Evolutionary conservation across 345 rosid species (phyloP), one percentile per base, ranked within the genome.

Genomic region (Lumnitzera racemosa): DNA sequence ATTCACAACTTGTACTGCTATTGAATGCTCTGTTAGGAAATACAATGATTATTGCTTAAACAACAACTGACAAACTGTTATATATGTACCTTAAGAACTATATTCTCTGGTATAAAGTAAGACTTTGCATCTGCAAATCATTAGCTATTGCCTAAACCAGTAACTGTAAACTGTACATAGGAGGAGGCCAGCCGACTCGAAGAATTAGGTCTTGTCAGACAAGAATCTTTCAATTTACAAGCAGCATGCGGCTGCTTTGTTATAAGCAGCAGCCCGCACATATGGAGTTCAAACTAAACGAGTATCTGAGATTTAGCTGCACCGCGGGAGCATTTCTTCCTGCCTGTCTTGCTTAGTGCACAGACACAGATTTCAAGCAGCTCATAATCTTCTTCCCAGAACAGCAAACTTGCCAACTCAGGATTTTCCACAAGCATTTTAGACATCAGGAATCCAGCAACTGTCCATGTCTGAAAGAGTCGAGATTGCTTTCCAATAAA

Each of bases 371-470:
- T 79, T 75, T 89, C 99, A 0, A 90, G 85, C 58, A 94, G 89
- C 62, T 89, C 96, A 0, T 87, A 94, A 67, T 94, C 99, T 72
- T 94, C 99, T 67, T 94, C 97, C 95, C 86, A 87, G 70, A 86
- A 84, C 24, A 94, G 76, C 60, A 78, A 47, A 2, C 95, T 80
- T 16, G 99, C 99, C 86, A 75, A 72, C 67, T 86, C 81, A 6
- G 90, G 97, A 47, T 83, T 94, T 68, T 89, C 91, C 67, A 87
- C 47, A 15, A 94, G 86, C 72, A 86, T 74, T 68, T 77, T 94
- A 0, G 97, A 89, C 12, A 97, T 83, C 62, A 94, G 70, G 82
- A 81, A 87, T 51, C 97, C 99, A 4, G 99, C 91, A 57, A 87
- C 75, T 0, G 97, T 89, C 99, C 99, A 94, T 29, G 99, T 94